Percentiles rank a stretch among this genome's conserved stretches.
Evolutionary conservation across 129 eudicot species (phyloP).

Genomic region (Escallonia herrerae): DNA sequence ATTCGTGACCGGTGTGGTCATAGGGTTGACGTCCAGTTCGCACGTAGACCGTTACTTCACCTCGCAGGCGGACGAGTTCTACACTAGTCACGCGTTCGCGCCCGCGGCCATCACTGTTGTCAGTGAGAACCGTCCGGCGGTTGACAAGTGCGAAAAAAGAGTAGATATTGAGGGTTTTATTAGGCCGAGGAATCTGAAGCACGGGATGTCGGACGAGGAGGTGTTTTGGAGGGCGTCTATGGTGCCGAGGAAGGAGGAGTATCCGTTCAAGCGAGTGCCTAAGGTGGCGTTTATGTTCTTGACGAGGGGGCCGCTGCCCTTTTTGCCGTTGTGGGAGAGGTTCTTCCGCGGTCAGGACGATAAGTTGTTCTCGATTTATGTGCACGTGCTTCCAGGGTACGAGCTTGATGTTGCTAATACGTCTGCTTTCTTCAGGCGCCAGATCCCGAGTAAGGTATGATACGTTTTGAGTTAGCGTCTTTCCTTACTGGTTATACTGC

Average conservation of each 20-base stretch:
- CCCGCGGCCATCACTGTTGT: conserved; percentile 1
- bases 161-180: conserved; percentile 47
- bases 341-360: conserved; percentile 56
- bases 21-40: conserved; percentile 63
- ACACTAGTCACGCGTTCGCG: conserved; percentile 20
- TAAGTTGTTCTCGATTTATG: conserved; percentile 55
- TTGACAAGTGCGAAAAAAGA: conserved; percentile 24
- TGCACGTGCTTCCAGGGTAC: conserved; percentile 60
- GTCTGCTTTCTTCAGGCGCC: conserved; percentile 61
- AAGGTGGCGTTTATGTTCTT: conserved; percentile 91
- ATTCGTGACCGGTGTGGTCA: conserved; percentile 59
- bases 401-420: conserved; percentile 41
- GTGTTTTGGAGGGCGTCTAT: conserved; percentile 81
- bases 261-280: conserved; percentile 66
- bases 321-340: conserved; percentile 91
- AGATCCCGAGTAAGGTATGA: conserved; percentile 83
- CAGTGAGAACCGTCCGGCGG: conserved; percentile 9
- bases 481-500: too few species aligned
- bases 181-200: conserved; percentile 43
- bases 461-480: not conserved
- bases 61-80: conserved; percentile 26
- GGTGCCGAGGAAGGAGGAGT: conserved; percentile 54
- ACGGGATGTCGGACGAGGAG: conserved; percentile 67
- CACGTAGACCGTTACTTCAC: conserved; percentile 59
- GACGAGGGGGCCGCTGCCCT: conserved; percentile 67